Evolutionary conservation across 441 rosid genomes (phyloP).

Genomic region (Gossypium lobatum): DNA sequence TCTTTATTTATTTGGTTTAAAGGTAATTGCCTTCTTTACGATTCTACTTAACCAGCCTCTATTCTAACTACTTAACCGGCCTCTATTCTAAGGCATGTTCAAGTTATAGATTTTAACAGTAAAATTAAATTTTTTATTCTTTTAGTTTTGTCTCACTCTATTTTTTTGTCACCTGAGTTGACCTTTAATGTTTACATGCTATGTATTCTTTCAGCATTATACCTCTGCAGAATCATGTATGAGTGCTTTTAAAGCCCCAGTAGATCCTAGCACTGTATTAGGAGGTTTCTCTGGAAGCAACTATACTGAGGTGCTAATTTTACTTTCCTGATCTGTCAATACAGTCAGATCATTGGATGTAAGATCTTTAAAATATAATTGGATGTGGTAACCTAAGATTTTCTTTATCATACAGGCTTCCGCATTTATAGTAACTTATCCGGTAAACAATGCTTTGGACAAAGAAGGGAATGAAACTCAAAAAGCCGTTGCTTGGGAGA

Average conservation of each 20-base stretch:
- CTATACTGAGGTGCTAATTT: conserved; percentile 67
- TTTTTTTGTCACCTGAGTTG: conserved; percentile 1
- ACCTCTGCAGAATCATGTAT: conserved; percentile 82
- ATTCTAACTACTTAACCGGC: not conserved
- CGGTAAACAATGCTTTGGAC: conserved; percentile 70
- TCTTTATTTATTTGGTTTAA: conserved; percentile 15
- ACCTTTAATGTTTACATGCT: conserved; percentile 3
- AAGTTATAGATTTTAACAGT: not conserved
- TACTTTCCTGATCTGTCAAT: conserved; percentile 18
- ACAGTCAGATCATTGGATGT: conserved; percentile 14
- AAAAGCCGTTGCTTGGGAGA: conserved; percentile 94
- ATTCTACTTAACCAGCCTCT: not conserved
- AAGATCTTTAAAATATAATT: conserved; percentile 24
- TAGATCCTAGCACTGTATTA: conserved; percentile 90
- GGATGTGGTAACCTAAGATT: conserved; percentile 20
- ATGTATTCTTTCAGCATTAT: conserved; percentile 63
- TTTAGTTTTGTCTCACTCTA: not conserved
- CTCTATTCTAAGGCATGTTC: not conserved
- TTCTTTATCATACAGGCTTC: conserved; percentile 69
- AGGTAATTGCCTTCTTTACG: not conserved
- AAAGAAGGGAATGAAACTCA: conserved; percentile 62
- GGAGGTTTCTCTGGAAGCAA: conserved; percentile 93
- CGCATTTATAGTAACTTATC: conserved; percentile 89
- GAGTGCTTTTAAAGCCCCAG: conserved; percentile 97
- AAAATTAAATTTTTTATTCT: not conserved